Percentiles rank a stretch among this genome's conserved stretches.
Evolutionary conservation across 2,329 filamentous ascomycete species (phyloP).

Genomic region (Botryotinia calthae): DNA sequence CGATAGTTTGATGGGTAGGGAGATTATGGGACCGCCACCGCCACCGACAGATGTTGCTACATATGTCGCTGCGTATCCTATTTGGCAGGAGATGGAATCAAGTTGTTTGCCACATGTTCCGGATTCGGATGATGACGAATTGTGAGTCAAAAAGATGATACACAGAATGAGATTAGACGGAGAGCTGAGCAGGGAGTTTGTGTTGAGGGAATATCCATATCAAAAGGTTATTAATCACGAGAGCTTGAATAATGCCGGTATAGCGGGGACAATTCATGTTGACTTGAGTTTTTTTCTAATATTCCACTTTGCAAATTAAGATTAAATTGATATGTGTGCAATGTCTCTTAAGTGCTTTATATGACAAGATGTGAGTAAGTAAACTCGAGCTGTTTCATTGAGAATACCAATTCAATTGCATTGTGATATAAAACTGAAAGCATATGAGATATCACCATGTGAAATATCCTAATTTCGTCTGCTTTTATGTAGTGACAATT

Average conservation of each 20-base stretch:
- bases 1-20: constrained; percentile 17
- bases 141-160: neutral
- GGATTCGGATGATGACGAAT: neutral
- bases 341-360: neutral
- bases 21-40: constrained; percentile 10
- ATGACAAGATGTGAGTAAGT: neutral
- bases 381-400: neutral
- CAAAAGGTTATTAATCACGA: neutral
- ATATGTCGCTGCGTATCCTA: too few relatives aligned
- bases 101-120: too few relatives aligned
- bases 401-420: neutral
- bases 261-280: neutral
- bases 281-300: neutral
- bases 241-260: neutral
- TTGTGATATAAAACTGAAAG: neutral
- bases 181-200: neutral
- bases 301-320: too few relatives aligned
- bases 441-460: neutral
- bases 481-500: neutral
- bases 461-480: neutral
- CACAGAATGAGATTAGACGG: neutral
- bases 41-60: neutral
- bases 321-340: neutral
- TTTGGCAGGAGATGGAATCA: too few relatives aligned
- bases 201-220: neutral